Conservation (phyloP, 106 monocot genomes). For the Cymbidium sinense region DNA sequence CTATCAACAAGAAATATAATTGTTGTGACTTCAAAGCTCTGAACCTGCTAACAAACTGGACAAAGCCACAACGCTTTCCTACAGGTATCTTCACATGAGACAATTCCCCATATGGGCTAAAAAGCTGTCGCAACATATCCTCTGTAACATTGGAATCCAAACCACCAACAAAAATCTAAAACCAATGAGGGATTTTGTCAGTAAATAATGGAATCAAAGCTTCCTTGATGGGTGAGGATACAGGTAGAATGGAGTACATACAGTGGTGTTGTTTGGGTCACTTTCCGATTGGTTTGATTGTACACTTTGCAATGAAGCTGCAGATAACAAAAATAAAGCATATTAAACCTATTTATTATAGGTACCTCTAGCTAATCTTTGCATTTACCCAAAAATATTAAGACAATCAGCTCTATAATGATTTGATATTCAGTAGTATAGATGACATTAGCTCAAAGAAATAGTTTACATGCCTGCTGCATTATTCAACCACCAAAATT, state of each 20-base stretch:
- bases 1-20: neutral
- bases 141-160: constrained; percentile 37
- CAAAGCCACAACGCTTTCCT: constrained; percentile 52
- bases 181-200: neutral
- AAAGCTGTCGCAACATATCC: constrained; percentile 33
- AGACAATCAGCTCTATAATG: neutral
- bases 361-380: neutral
- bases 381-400: neutral
- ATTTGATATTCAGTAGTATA: neutral
- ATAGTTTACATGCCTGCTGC: neutral
- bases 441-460: neutral
- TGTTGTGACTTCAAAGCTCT: neutral
- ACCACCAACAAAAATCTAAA: constrained; percentile 52
- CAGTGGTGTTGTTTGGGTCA: constrained; percentile 43
- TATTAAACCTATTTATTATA: neutral
- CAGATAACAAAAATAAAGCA: constrained; percentile 10
- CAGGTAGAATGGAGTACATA: constrained; percentile 18
- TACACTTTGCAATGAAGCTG: constrained; percentile 36
- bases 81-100: constrained; percentile 52
- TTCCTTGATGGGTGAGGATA: neutral
- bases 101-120: constrained; percentile 41
- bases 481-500: neutral
- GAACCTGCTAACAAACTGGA: constrained; percentile 54
- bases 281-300: constrained; percentile 26
- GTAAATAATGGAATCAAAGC: neutral